phyloP scores from a whole-genome alignment of 106 monocot genomes.

The Apostasia shenzhenica region DNA sequence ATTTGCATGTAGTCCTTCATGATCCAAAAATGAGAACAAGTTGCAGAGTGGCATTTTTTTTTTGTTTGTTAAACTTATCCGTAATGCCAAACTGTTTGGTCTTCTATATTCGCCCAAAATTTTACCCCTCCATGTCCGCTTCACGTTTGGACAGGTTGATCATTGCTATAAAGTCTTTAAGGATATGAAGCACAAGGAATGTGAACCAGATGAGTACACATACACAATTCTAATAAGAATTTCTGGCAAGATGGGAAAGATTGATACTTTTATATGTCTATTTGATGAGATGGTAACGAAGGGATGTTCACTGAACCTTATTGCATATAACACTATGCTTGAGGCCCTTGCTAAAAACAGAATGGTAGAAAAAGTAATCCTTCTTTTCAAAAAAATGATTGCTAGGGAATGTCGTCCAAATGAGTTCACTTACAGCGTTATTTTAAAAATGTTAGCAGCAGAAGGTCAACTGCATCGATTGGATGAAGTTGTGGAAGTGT shows the following conservation, averaged over 20 bases:
- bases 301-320: conserved; percentile 49
- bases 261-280: conserved; percentile 42
- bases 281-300: conserved; percentile 79
- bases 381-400: conserved; percentile 85
- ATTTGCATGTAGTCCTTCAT: too few species aligned
- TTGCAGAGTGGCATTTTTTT: too few species aligned
- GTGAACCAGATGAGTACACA: conserved; percentile 81
- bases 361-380: conserved; percentile 63
- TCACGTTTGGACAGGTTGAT: conserved; percentile 49
- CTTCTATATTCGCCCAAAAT: too few species aligned
- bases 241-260: conserved; percentile 67
- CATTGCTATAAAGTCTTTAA: conserved; percentile 58
- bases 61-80: too few species aligned
- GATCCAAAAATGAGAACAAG: too few species aligned
- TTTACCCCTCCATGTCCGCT: not conserved
- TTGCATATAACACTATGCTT: conserved; percentile 89
- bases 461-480: conserved; percentile 54
- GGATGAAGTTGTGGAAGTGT: conserved; percentile 62
- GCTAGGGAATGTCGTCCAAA: conserved; percentile 75
- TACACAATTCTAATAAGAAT: conserved; percentile 94
- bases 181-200: conserved; percentile 79
- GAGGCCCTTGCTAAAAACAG: conserved; percentile 76
- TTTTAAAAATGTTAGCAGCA: conserved; percentile 54
- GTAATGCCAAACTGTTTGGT: too few species aligned
- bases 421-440: conserved; percentile 74